Percentiles rank a stretch among this genome's conserved stretches.
Evolutionary conservation across 1,139 yeast genomes (phyloP).

Genomic region (Magnusiomyces suaveolens): DNA sequence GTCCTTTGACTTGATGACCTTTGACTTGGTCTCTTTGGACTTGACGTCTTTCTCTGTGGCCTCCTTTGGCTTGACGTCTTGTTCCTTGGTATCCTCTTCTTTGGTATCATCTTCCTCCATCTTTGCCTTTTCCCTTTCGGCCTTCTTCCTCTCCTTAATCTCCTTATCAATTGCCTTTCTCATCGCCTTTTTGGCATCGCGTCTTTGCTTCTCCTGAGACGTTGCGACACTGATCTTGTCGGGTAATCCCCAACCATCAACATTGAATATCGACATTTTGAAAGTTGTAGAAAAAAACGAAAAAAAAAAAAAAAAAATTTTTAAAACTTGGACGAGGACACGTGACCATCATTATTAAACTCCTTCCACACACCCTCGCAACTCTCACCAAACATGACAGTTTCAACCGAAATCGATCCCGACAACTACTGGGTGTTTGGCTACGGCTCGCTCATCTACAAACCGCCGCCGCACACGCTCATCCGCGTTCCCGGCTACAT

Average conservation of each 20-base stretch:
- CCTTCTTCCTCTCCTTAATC: conserved; percentile 17
- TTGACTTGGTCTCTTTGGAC: background rate
- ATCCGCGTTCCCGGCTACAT: conserved; percentile 64
- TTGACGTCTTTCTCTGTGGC: conserved; percentile 8
- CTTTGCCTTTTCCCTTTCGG: conserved; percentile 7
- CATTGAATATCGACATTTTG: conserved; percentile 39
- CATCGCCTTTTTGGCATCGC: conserved; percentile 8
- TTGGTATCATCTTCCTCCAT: conserved; percentile 9
- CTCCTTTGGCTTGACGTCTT: conserved; percentile 8
- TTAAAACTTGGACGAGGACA: background rate
- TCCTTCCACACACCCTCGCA: background rate
- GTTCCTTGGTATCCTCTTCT: conserved; percentile 13
- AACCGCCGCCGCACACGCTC: conserved; percentile 73
- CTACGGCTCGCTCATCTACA: conserved; percentile 82
- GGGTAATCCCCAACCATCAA: conserved; percentile 70
- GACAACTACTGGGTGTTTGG: conserved; percentile 64
- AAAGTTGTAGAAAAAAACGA: background rate
- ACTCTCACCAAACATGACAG: background rate
- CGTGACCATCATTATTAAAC: background rate
- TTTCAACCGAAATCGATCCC: background rate
- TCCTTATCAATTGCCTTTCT: conserved; percentile 12
- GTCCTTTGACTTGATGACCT: background rate
- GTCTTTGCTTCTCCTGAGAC: conserved; percentile 6
- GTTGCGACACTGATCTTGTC: conserved; percentile 37
- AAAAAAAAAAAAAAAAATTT: background rate